phyloP scores from a whole-genome alignment of 148 eudicot genomes.

The Chenopodium suecicum region DNA sequence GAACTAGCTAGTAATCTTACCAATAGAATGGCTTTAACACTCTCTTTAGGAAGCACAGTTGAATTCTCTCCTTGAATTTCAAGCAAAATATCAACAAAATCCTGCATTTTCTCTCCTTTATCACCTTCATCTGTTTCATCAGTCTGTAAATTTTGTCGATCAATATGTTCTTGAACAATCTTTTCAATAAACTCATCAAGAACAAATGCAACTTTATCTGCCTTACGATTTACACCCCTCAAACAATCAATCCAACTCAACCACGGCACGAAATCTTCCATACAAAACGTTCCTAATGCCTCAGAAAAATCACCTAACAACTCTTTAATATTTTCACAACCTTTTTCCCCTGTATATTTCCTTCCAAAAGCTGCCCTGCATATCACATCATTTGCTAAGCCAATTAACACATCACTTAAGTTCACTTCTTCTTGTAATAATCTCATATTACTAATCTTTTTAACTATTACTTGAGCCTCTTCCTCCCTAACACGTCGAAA shows the following conservation, averaged over 20 bases:
- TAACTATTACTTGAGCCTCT: slow-evolving; percentile 32
- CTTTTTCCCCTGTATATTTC: slow-evolving; percentile 41
- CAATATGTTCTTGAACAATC: slow-evolving; percentile 34
- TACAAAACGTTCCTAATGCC: slow-evolving; percentile 30
- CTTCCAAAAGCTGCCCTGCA: slow-evolving; percentile 60
- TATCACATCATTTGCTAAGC: slow-evolving; percentile 43
- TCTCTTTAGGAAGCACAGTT: slow-evolving; percentile 25
- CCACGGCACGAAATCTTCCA: slow-evolving; percentile 46
- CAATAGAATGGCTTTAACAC: slow-evolving; percentile 48
- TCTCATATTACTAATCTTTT: slow-evolving; percentile 24
- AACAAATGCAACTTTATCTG: slow-evolving; percentile 37
- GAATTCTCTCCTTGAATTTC: slow-evolving; percentile 33
- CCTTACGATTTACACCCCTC: slow-evolving; percentile 39
- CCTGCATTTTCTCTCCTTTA: slow-evolving; percentile 19
- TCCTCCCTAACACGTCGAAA: slow-evolving; percentile 36
- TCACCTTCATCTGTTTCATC: background rate
- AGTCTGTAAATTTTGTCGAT: too few species aligned
- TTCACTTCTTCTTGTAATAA: slow-evolving; percentile 22
- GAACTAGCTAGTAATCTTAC: slow-evolving; percentile 16
- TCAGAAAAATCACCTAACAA: slow-evolving; percentile 33
- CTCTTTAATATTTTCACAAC: slow-evolving; percentile 17
- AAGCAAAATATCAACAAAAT: slow-evolving; percentile 58
- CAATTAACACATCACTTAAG: slow-evolving; percentile 37
- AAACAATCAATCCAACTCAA: slow-evolving; percentile 47
- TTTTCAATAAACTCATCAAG: slow-evolving; percentile 53